A percentile compares a stretch with the other conserved stretches of the same genome.
These are phyloP conservation scores for Ulota crispa DNA, from an alignment of 225 moss, liverwort and hornwort genomes.

Conservation along the genomic window DNA sequence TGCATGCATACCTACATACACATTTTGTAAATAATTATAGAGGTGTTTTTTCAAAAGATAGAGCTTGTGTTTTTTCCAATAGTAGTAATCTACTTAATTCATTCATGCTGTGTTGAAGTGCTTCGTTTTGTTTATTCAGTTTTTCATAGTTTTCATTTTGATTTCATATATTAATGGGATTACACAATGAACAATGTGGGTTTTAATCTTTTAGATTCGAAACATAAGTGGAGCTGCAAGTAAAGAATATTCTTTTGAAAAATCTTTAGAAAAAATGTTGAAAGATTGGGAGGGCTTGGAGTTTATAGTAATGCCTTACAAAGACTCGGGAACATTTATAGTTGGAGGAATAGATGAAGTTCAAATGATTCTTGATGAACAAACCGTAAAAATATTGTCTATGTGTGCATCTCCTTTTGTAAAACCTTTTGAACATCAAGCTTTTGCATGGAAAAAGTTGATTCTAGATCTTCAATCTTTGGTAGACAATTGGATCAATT, in stretches of 20 bases:
- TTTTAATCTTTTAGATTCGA: conserved; percentile 40
- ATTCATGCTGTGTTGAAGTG: too few relatives aligned
- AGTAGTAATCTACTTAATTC: too few relatives aligned
- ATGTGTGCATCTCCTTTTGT: conserved; percentile 93
- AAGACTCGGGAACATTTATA: conserved; percentile 85
- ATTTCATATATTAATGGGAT: neutral
- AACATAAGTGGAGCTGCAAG: conserved; percentile 76
- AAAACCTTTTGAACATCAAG: conserved; percentile 77
- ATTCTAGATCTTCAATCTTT: conserved; percentile 76
- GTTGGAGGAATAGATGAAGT: conserved; percentile 85
- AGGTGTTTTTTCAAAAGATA: too few relatives aligned
- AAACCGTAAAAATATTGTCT: conserved; percentile 77
- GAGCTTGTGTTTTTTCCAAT: too few relatives aligned
- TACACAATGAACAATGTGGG: neutral
- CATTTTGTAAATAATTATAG: too few relatives aligned
- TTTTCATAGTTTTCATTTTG: too few relatives aligned
- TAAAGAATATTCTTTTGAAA: conserved; percentile 89
- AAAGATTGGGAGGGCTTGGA: conserved; percentile 86
- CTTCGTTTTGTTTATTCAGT: too few relatives aligned
- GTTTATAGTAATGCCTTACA: conserved; percentile 72
- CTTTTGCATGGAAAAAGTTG: conserved; percentile 68
- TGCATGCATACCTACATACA: too few relatives aligned
- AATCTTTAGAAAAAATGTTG: conserved; percentile 78
- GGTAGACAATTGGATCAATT: conserved; percentile 86
- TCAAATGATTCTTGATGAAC: conserved; percentile 89